phyloP scores from a whole-genome alignment of 2,329 filamentous ascomycete species.

The Cordyceps farinosa region DNA sequence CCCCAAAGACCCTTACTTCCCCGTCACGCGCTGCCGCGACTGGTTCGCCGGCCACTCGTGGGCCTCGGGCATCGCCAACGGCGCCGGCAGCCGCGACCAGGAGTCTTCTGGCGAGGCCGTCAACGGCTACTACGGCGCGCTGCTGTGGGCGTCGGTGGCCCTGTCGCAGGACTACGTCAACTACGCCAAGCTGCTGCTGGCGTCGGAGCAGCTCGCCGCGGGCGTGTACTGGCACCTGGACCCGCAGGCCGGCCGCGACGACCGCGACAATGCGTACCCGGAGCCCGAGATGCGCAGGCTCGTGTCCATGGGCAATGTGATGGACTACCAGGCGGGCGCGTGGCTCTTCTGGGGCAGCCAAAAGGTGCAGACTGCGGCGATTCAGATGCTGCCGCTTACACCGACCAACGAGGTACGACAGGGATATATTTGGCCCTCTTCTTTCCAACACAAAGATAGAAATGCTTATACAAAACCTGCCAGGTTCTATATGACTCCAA shows the following conservation, averaged over 20 bases:
- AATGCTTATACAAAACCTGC: neutral
- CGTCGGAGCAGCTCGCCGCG: constrained; percentile 24
- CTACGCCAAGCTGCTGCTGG: constrained; percentile 26
- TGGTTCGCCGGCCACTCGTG: constrained; percentile 29
- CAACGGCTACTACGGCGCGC: constrained; percentile 27
- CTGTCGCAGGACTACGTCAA: constrained; percentile 24
- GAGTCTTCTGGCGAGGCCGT: constrained; percentile 27
- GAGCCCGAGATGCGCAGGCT: constrained; percentile 21
- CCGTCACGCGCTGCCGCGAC: constrained; percentile 26
- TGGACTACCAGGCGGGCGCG: constrained; percentile 25
- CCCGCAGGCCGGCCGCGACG: constrained; percentile 20
- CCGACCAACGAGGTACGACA: constrained; percentile 6
- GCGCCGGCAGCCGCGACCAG: constrained; percentile 27
- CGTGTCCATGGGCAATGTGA: constrained; percentile 24
- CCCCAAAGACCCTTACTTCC: constrained; percentile 27
- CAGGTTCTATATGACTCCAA: constrained; percentile 23
- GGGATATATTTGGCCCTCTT: neutral
- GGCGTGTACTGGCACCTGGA: constrained; percentile 27
- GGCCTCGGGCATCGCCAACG: constrained; percentile 28
- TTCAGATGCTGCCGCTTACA: constrained; percentile 13
- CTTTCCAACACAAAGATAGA: neutral
- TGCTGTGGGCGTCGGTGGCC: constrained; percentile 26
- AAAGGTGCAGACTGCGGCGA: constrained; percentile 8
- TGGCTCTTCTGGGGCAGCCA: constrained; percentile 22
- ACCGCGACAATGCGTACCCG: constrained; percentile 25